Percentiles rank a stretch among this genome's conserved stretches.
These are phyloP conservation scores for Boletus pseudo-olivaceus DNA, from an alignment of 768 basidiomycete genomes.

Conservation along the genomic window DNA sequence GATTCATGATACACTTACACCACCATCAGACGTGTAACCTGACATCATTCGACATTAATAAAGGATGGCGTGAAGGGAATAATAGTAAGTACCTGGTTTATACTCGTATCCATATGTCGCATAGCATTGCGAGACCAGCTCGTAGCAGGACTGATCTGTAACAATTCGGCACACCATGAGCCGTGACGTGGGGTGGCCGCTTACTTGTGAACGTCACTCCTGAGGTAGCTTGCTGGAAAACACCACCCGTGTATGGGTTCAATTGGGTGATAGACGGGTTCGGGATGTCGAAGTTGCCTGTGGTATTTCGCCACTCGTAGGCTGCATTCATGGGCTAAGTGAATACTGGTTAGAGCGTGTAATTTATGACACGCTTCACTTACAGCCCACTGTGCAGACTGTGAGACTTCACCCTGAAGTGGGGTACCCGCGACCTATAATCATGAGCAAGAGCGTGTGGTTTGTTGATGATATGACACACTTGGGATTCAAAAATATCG, in stretches of 20 bases:
- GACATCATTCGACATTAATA: neutral
- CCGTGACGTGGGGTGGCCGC: conserved; percentile 9
- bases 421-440: conserved; percentile 35
- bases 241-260: conserved; percentile 72
- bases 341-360: neutral
- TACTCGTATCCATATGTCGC: conserved; percentile 83
- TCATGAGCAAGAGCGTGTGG: conserved; percentile 11
- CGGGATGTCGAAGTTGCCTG: conserved; percentile 53
- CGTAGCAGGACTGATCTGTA: conserved; percentile 69
- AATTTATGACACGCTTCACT: conserved; percentile 25
- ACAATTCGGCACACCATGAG: neutral
- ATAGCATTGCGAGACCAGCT: conserved; percentile 46
- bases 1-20: conserved; percentile 37
- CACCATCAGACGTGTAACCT: conserved; percentile 37
- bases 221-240: conserved; percentile 82
- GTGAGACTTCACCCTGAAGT: conserved; percentile 63
- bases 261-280: conserved; percentile 48
- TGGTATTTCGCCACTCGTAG: conserved; percentile 68
- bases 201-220: conserved; percentile 58
- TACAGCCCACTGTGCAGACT: conserved; percentile 81
- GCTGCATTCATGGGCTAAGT: conserved; percentile 70
- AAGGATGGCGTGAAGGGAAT: neutral
- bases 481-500: conserved; percentile 85
- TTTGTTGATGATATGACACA: conserved; percentile 23
- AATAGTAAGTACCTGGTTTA: conserved; percentile 49